Percentiles rank a stretch among this genome's conserved stretches.
Evolutionary conservation across 78 protist genomes (phyloP).

Genomic region (Dictyostelium citrinum): DNA sequence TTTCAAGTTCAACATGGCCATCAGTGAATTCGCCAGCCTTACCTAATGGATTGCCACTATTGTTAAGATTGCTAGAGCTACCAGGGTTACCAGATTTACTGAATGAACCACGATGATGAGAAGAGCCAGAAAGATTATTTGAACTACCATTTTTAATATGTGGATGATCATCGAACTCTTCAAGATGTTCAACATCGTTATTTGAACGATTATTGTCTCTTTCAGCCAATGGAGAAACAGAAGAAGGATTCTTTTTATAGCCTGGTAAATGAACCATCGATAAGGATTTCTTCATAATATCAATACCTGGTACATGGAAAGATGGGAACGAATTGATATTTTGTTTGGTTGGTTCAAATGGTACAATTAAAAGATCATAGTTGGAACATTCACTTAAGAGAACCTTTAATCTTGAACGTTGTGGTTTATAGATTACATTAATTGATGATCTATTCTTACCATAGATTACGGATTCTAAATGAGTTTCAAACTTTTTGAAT

Average conservation of each 20-base stretch:
- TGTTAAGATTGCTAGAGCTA: not conserved
- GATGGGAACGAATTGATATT: not conserved
- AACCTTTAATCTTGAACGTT: not conserved
- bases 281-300: slow-evolving; percentile 41
- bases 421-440: slow-evolving; percentile 42
- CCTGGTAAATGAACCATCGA: slow-evolving; percentile 69
- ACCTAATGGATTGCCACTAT: not conserved
- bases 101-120: not conserved
- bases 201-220: not conserved
- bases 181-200: not conserved
- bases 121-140: not conserved
- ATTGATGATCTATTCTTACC: slow-evolving; percentile 17
- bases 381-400: slow-evolving; percentile 10
- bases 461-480: slow-evolving; percentile 10
- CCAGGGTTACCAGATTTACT: not conserved
- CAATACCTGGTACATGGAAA: slow-evolving; percentile 46
- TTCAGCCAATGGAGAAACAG: not conserved
- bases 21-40: not conserved
- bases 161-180: slow-evolving; percentile 21
- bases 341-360: slow-evolving; percentile 23
- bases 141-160: not conserved
- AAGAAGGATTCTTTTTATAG: not conserved
- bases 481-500: slow-evolving; percentile 11
- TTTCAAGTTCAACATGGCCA: not conserved
- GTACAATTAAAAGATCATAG: slow-evolving; percentile 37